Percentiles rank a stretch among this genome's conserved stretches.
Evolutionary conservation across 2,329 filamentous ascomycete genomes (phyloP).

Genomic region (Gnomoniopsis smithogilvyi): DNA sequence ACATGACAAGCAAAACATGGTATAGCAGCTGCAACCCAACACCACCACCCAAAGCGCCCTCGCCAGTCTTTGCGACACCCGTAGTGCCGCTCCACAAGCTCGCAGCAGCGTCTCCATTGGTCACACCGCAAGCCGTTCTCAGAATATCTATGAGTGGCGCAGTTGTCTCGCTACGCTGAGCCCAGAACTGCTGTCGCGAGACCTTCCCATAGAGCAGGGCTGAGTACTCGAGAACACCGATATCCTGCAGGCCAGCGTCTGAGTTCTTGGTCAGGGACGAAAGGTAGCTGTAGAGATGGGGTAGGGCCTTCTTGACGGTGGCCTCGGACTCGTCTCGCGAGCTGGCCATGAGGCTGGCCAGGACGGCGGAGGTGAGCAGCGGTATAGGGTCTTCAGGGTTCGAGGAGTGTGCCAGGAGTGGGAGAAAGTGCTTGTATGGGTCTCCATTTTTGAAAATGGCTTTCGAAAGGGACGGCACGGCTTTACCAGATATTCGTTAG

Average conservation of each 20-base stretch:
- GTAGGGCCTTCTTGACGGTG: constrained; percentile 69
- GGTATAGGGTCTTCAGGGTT: constrained; percentile 75
- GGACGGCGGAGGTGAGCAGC: constrained; percentile 82
- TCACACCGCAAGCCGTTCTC: constrained; percentile 69
- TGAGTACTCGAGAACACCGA: constrained; percentile 90
- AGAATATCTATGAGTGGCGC: constrained; percentile 80
- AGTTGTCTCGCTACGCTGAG: constrained; percentile 81
- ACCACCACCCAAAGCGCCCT: constrained; percentile 67
- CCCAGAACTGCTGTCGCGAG: constrained; percentile 84
- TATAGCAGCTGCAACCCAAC: constrained; percentile 92
- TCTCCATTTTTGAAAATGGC: constrained; percentile 72
- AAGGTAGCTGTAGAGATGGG: constrained; percentile 81
- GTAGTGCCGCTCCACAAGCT: constrained; percentile 59
- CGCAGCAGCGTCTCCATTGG: constrained; percentile 60
- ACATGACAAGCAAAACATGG: constrained; percentile 87
- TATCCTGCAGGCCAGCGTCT: constrained; percentile 90
- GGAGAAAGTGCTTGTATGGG: constrained; percentile 80
- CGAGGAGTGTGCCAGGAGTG: constrained; percentile 77
- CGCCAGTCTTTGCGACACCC: constrained; percentile 52
- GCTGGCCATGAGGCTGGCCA: constrained; percentile 73
- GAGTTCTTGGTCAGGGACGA: constrained; percentile 78
- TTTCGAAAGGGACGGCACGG: constrained; percentile 73
- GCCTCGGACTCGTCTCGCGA: constrained; percentile 61
- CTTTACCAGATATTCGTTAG: constrained; percentile 41
- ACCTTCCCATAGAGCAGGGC: constrained; percentile 72